Percentiles rank a stretch among this genome's conserved stretches.
phyloP scores from a whole-genome alignment of 169 alveolate species.

The Eimeria falciformis region DNA sequence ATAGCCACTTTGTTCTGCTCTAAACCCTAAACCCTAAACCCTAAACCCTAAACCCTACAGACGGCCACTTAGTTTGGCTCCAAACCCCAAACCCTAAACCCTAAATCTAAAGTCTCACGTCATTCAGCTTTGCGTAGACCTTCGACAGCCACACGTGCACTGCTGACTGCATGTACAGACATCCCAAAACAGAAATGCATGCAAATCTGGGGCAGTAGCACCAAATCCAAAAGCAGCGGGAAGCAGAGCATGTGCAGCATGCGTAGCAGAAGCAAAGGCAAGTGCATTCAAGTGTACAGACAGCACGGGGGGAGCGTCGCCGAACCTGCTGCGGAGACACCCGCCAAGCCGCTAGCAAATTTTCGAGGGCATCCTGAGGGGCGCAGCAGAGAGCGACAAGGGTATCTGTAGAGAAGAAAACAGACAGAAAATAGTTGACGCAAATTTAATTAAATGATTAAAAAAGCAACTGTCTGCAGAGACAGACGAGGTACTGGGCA shows the following conservation, averaged over 20 bases:
- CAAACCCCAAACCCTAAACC: not conserved
- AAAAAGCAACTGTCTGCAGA: not conserved
- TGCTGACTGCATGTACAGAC: not conserved
- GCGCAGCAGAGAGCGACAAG: not conserved
- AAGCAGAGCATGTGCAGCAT: not conserved
- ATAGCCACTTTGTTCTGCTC: too few relatives aligned
- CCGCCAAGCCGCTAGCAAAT: constrained; percentile 10
- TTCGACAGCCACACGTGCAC: constrained; percentile 3
- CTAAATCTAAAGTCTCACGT: not conserved
- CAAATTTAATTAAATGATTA: too few relatives aligned
- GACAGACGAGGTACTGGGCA: not conserved
- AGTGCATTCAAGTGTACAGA: not conserved
- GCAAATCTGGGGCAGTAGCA: not conserved
- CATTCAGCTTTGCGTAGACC: constrained; percentile 8
- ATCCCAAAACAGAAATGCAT: not conserved
- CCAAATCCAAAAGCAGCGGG: not conserved
- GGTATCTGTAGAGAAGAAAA: not conserved
- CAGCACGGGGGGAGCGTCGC: not conserved
- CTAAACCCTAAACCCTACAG: not conserved
- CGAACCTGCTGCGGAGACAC: constrained; percentile 10
- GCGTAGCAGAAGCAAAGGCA: not conserved
- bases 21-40: not conserved
- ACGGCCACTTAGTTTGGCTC: too few relatives aligned
- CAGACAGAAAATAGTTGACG: not conserved
- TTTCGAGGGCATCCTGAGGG: not conserved